Evolutionary conservation across 345 rosid genomes (phyloP), one percentile per base, ranked within the genome.

Genomic region (Cardiospermum halicacabum): DNA sequence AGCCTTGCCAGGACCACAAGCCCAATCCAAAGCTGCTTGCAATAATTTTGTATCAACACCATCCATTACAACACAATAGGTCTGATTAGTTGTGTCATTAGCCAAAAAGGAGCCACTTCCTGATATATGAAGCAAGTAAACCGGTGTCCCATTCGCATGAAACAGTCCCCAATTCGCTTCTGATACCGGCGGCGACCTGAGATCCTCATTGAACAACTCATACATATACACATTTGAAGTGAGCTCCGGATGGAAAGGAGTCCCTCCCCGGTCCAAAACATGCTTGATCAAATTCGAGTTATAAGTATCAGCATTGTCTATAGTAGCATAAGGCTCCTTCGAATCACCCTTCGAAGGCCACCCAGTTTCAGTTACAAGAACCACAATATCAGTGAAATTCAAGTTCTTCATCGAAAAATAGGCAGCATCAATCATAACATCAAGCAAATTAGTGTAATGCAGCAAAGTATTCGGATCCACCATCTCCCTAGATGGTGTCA

Each of bases 11-110:
- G 96, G 93, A 27, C 99, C 99, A 72, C 97, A 94, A 30, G 96
- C 96, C 99, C 99, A 91, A 61, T 94, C 99, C 80, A 91, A 78
- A 0, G 99, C 97, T 2, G 97, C 83, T 56, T 91, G 99, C 79
- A 94, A 77, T 11, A 87, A 83, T 81, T 68, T 89, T 9, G 66
- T 56, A 71, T 94, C 97, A 11, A 85, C 77, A 48, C 75, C 82
- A 45, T 91, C 99, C 92, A 73, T 77, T 16, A 74, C 90, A 67
- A 85, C 80, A 22, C 99, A 94, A 43, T 83, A 91, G 0, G 99
- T 89, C 72, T 78, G 86, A 62, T 94, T 94, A 8, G 99, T 91
- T n/a, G 97, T 85, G 75, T 94, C 97, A 19, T 87, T 94, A 6
- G 99, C 97, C 69, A 94, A 45, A 53, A 94, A 91, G 0, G 87